phyloP scores from a whole-genome alignment of 495 filamentous ascomycete genomes.

The Filosporella fistucella region DNA sequence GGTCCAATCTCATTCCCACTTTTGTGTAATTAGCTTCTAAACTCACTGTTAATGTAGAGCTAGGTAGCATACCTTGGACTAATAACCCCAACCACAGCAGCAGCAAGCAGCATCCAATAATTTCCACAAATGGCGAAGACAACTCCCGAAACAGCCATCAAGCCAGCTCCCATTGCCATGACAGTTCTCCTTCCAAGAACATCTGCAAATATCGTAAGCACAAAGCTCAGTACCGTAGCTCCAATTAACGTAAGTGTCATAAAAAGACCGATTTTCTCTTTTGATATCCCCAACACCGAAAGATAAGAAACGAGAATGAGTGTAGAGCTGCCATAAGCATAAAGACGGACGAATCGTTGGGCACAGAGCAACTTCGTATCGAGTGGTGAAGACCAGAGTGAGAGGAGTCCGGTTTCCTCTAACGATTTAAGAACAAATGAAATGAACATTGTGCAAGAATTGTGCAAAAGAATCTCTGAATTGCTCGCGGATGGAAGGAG shows the following conservation, averaged over 20 bases:
- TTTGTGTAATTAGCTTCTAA: constrained; percentile 5
- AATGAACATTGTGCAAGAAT: too few relatives aligned
- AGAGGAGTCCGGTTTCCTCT: constrained; percentile 38
- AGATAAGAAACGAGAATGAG: constrained; percentile 72
- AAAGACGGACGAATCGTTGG: constrained; percentile 70
- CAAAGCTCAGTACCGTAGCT: constrained; percentile 69
- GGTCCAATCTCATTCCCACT: constrained; percentile 78
- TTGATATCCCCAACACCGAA: constrained; percentile 57
- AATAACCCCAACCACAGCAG: constrained; percentile 78
- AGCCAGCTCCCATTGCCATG: constrained; percentile 57
- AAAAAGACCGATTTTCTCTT: constrained; percentile 70
- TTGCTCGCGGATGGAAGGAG: too few relatives aligned
- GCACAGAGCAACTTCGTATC: constrained; percentile 71
- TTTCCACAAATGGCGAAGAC: constrained; percentile 64
- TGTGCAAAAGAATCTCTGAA: not conserved
- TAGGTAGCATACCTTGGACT: constrained; percentile 50
- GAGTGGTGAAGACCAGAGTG: constrained; percentile 31
- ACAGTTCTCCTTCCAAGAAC: constrained; percentile 61
- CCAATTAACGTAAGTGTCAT: constrained; percentile 82
- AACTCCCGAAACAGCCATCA: constrained; percentile 65
- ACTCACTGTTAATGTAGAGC: not conserved
- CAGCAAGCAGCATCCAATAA: constrained; percentile 68
- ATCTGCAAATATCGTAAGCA: constrained; percentile 73
- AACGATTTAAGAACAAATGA: constrained; percentile 7
- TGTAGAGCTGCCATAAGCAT: constrained; percentile 72